Evolutionary conservation across 2,329 filamentous ascomycete genomes (phyloP).

Genomic region (Hymenoscyphus scutula): DNA sequence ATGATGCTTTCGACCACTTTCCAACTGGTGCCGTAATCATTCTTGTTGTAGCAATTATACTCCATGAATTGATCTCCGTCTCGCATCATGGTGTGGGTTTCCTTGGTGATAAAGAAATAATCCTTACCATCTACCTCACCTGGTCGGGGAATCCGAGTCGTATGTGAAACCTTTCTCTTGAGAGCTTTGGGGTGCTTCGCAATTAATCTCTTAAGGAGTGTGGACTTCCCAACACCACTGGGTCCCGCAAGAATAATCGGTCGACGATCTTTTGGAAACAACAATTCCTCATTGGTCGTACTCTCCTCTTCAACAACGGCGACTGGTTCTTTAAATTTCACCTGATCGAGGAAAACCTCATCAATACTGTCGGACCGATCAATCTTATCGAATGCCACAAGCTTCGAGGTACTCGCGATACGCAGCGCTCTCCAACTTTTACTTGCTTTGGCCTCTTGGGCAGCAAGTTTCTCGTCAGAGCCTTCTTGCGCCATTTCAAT

Average conservation of each 20-base stretch:
- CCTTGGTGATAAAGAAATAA: slow-evolving; percentile 55
- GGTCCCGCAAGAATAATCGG: slow-evolving; percentile 68
- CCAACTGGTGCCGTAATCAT: slow-evolving; percentile 55
- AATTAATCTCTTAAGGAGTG: slow-evolving; percentile 61
- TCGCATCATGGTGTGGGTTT: slow-evolving; percentile 55
- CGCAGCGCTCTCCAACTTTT: slow-evolving; percentile 89
- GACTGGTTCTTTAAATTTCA: slow-evolving; percentile 37
- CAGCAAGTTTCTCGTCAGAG: slow-evolving; percentile 52
- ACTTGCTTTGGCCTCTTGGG: slow-evolving; percentile 73
- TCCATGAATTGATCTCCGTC: slow-evolving; percentile 60
- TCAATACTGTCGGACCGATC: slow-evolving; percentile 75
- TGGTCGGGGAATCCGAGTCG: slow-evolving; percentile 49
- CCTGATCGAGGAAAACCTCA: slow-evolving; percentile 51
- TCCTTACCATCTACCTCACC: slow-evolving; percentile 51
- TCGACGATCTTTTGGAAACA: slow-evolving; percentile 48
- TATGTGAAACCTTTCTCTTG: slow-evolving; percentile 54
- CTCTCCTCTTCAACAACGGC: slow-evolving; percentile 37
- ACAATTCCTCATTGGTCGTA: slow-evolving; percentile 36
- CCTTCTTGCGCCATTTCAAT: slow-evolving; percentile 72
- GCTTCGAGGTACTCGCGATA: slow-evolving; percentile 69
- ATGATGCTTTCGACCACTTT: slow-evolving; percentile 51
- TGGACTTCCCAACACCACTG: slow-evolving; percentile 59
- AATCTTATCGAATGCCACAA: slow-evolving; percentile 81
- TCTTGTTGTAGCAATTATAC: slow-evolving; percentile 49
- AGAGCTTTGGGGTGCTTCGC: slow-evolving; percentile 65